Base-by-base conservation (phyloP, 495 filamentous ascomycete species). In the Penicillium goetzii region DNA sequence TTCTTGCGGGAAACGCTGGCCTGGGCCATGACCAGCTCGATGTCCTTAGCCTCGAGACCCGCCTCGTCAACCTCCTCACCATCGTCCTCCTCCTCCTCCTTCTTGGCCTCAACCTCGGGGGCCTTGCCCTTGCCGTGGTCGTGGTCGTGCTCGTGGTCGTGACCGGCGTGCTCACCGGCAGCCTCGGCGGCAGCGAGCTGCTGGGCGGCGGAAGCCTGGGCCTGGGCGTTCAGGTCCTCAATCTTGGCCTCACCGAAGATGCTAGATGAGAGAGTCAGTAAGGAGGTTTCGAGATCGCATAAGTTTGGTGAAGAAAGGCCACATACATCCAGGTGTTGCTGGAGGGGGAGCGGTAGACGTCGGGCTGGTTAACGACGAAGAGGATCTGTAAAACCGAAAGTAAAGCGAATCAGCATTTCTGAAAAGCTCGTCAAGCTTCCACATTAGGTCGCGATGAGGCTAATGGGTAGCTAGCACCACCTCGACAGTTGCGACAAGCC, bases 221-320 rank as follows among this genome's bases (percentile, higher is more conserved):
- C 94, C 74, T 92, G 91, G 73, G 94, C 93, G 88, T 97, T 98
- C 70, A 98, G 84, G 82, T 99, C 96, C 85, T 99, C 96, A 73
- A 96, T 99, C 90, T 99, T 99, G 76, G 96, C 96, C 84, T 99
- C 95, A 77, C 95, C 95, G 80, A 99, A 99, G 82, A 99, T 96
- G 81, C 95, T 99, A 47, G 59, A 41, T 10, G 6, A 19, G 1
- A 23, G 3, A 40, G 58, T 60, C 34, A 60, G 58, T 36, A 38
- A n/a, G 3, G 28, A 2, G 10, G 30, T 21, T n/a, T 11, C 0
- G 14, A 45, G 28, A 25, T 10, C 15, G 19, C 21, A 36, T 28
- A 23, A 19, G 36, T 7, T 21, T 52, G 26, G 34, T 38, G 51
- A 3, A 53, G 17, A 15, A 36, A n/a, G 40, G 47, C 41, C 53